phyloP scores from a whole-genome alignment of 1,284 basidiomycete genomes.

The Leccinum pachyderme region DNA sequence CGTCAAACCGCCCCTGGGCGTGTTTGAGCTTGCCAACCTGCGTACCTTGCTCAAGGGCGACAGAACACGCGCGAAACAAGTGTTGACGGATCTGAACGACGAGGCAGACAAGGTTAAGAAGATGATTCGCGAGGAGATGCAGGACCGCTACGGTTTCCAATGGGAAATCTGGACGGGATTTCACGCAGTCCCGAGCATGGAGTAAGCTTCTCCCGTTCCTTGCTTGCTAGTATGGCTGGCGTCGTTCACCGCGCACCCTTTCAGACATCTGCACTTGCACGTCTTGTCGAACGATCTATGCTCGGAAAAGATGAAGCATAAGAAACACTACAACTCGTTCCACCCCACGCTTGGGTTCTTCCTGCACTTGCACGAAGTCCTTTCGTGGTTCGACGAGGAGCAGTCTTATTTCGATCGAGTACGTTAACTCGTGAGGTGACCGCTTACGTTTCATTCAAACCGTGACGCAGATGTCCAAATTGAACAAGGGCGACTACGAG shows the following conservation, averaged over 20 bases:
- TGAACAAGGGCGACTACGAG: slow-evolving; percentile 58
- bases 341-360: slow-evolving; percentile 88
- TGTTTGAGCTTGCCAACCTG: slow-evolving; percentile 53
- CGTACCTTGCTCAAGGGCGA: slow-evolving; percentile 58
- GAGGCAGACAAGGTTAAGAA: slow-evolving; percentile 55
- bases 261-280: slow-evolving; percentile 84
- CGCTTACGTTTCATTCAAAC: not conserved
- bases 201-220: slow-evolving; percentile 41
- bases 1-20: slow-evolving; percentile 35
- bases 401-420: slow-evolving; percentile 53
- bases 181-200: slow-evolving; percentile 80
- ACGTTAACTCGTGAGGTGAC: slow-evolving; percentile 19
- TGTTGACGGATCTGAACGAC: slow-evolving; percentile 56
- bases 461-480: slow-evolving; percentile 46
- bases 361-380: slow-evolving; percentile 71
- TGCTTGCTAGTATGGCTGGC: not conserved
- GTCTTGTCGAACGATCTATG: slow-evolving; percentile 84
- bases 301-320: slow-evolving; percentile 76
- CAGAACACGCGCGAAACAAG: slow-evolving; percentile 48
- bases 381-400: slow-evolving; percentile 70
- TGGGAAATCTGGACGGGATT: slow-evolving; percentile 87
- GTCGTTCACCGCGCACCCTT: not conserved
- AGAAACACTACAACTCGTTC: slow-evolving; percentile 96
- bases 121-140: slow-evolving; percentile 82
- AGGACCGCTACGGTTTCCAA: slow-evolving; percentile 68